These are phyloP conservation scores for Carex myosuroides DNA, from an alignment of 176 grass and related monocot genomes.

Conservation along the genomic window DNA sequence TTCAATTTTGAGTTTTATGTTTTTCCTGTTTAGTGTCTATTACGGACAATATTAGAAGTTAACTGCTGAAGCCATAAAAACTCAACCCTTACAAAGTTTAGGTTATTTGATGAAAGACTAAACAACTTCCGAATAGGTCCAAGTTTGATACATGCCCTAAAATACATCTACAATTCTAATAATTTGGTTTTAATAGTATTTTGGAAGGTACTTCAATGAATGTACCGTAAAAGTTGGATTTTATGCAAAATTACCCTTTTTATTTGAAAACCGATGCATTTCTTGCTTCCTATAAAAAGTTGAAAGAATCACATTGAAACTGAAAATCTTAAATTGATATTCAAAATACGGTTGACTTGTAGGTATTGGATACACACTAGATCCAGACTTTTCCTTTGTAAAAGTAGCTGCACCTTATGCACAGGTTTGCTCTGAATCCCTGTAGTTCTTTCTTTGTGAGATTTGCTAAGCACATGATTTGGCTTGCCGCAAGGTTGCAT, in stretches of 20 bases:
- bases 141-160: not conserved
- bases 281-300: not conserved
- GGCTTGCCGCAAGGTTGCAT: not conserved
- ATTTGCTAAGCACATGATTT: not conserved
- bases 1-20: not conserved
- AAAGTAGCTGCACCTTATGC: conserved; percentile 87
- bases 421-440: conserved; percentile 42
- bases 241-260: not conserved
- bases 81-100: not conserved
- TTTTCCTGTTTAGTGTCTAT: not conserved
- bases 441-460: not conserved
- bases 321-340: conserved; percentile 1
- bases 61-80: not conserved
- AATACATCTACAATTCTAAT: not conserved
- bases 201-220: not conserved
- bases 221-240: not conserved
- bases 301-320: not conserved
- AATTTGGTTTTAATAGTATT: not conserved
- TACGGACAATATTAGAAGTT: not conserved
- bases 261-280: not conserved
- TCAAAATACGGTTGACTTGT: conserved; percentile 23
- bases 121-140: not conserved
- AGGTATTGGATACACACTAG: conserved; percentile 87
- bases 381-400: conserved; percentile 94
- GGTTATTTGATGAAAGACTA: not conserved